A percentile compares a stretch with the other conserved stretches of the same genome.
Conservation (phyloP, 345 rosid genomes). For the Erodium maritimum region DNA sequence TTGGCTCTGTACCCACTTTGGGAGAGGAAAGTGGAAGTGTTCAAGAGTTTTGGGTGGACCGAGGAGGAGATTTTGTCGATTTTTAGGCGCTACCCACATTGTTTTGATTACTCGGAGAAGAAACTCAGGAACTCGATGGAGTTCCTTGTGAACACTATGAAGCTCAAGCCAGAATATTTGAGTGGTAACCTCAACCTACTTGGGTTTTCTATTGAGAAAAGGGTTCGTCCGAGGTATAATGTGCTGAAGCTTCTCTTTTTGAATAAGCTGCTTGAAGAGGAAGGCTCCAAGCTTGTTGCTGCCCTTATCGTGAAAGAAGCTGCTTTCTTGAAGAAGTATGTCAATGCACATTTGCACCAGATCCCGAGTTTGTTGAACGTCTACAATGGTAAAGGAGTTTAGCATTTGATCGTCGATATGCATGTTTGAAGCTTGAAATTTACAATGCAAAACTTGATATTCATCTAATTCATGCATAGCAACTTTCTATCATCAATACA, state of each 20-base stretch:
- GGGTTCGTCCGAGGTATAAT: constrained; percentile 11
- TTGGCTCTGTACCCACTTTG: constrained; percentile 3
- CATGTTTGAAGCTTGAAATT: no score
- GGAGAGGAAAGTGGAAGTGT: constrained; percentile 8
- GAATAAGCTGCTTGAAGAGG: constrained; percentile 3
- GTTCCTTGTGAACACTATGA: constrained; percentile 6
- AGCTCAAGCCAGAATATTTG: background rate
- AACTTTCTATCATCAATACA: no score
- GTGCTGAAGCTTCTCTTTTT: constrained; percentile 5
- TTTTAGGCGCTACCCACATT: constrained; percentile 7
- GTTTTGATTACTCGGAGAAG: constrained; percentile 5
- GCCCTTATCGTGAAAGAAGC: background rate
- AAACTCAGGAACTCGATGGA: constrained; percentile 5
- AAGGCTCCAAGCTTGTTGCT: background rate
- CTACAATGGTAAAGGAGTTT: no score
- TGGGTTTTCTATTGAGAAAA: constrained; percentile 4
- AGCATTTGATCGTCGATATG: no score
- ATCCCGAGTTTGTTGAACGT: constrained; percentile 2
- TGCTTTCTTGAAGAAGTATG: background rate
- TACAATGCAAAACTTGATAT: no score
- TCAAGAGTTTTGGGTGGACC: constrained; percentile 10
- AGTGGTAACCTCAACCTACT: background rate
- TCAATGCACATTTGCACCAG: constrained; percentile 1
- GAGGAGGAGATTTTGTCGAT: constrained; percentile 6
- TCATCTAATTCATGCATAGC: no score